Evolutionary conservation across 441 rosid species (phyloP).

Genomic region (Adansonia madagascariensis): DNA sequence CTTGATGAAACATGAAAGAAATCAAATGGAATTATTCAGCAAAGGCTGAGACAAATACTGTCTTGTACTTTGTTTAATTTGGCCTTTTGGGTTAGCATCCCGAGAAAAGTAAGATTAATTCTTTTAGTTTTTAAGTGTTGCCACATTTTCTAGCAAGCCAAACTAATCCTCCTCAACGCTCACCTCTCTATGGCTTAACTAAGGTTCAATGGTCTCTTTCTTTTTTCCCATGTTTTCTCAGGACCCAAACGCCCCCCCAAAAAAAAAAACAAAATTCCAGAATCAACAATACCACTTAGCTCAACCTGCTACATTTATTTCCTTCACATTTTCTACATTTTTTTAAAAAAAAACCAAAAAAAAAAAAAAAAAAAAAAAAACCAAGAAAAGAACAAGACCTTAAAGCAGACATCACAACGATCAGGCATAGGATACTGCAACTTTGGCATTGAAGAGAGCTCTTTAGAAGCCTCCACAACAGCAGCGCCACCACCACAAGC

Average conservation of each 20-base stretch:
- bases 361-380: conserved; percentile 15
- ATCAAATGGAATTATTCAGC: not conserved
- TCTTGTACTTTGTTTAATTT: not conserved
- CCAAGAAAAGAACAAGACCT: conserved; percentile 43
- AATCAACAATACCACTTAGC: not conserved
- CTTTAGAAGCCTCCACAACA: conserved; percentile 56
- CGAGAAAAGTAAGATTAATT: not conserved
- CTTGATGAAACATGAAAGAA: not conserved
- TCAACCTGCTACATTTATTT: not conserved
- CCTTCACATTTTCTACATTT: conserved; percentile 21
- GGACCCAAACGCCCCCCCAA: not conserved
- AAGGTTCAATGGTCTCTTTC: not conserved
- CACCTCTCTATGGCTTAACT: not conserved
- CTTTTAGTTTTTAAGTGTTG: not conserved
- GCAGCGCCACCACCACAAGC: conserved; percentile 21
- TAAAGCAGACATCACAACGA: conserved; percentile 50
- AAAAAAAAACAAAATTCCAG: not conserved
- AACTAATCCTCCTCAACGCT: not conserved
- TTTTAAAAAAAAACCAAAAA: conserved; percentile 36
- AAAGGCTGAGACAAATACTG: not conserved
- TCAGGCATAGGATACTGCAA: conserved; percentile 34
- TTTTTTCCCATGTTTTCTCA: not conserved
- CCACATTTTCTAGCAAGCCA: not conserved
- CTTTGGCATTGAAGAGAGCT: conserved; percentile 95
- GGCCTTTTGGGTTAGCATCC: not conserved